Base-by-base conservation (phyloP, 164 flowering plant species). In the Magnolia sinica region DNA sequence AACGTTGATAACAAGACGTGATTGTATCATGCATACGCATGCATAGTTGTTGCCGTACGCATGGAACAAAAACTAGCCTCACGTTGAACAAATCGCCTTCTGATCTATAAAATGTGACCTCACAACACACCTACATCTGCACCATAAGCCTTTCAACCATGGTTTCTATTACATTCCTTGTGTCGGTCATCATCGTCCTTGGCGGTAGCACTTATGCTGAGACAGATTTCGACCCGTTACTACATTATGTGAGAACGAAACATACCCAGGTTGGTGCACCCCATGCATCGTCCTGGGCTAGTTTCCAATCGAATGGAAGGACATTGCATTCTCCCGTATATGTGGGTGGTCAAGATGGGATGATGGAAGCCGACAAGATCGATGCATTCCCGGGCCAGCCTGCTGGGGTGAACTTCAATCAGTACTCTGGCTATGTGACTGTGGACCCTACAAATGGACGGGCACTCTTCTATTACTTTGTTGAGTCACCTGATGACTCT, bases 361-460 rank as follows among this genome's bases (percentile, higher is more conserved):
- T 77, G 76, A 84, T 76, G 78, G 81, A 81, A 50, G 76, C 78
- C 18, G 86, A 84, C 50, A 78, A 65, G 74, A 84, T 83, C 24
- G 52, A n/a, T 14, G 58, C 10, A 37, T 77, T 85, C 83, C 87
- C 86, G 1, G 86, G 86, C 8, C 76, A 74, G 31, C 76, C 76
- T 0, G 61, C 24, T 0, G 76, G 76, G 20, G 82, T 81, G 31
- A 73, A 82, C 22, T 77, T 82, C 37, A 71, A 72, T 72, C 87
- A 85, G 58, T 85, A 82, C 61, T 75, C 83, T 23, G 87, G 87
- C 0, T 80, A 83, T 76, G 84, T 85, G 14, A 83, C 86, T 2
- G 80, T 83, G 0, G 80, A 80, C 70, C 75, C 77, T 2, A 29
- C 16, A 8, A 75, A 78, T 22, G 86, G 83, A 16, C 67, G 80